Conservation (phyloP, 2,329 filamentous ascomycete genomes). For the Penicillium italicum region DNA sequence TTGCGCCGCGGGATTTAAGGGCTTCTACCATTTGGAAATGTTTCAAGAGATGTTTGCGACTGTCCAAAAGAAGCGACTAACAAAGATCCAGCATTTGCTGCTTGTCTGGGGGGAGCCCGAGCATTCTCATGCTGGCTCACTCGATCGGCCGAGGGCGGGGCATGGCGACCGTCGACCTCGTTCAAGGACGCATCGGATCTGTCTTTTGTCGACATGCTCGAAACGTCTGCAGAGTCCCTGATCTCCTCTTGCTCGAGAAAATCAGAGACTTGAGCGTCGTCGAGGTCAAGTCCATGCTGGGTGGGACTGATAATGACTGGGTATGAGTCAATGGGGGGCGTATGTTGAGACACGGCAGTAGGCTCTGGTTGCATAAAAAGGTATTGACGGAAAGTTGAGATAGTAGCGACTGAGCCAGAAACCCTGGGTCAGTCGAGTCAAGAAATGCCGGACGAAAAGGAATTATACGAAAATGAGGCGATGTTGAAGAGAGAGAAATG, state of each 20-base stretch:
- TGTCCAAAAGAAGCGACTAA: slow-evolving; percentile 47
- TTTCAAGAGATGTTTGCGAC: slow-evolving; percentile 49
- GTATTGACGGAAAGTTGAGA: slow-evolving; percentile 31
- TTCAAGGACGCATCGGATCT: slow-evolving; percentile 26
- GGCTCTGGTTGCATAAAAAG: slow-evolving; percentile 66
- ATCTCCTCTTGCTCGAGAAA: slow-evolving; percentile 41
- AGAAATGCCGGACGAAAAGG: slow-evolving; percentile 3
- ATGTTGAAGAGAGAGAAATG: slow-evolving; percentile 12
- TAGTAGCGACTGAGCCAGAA: slow-evolving; percentile 55
- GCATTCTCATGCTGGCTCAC: slow-evolving; percentile 56
- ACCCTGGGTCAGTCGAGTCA: slow-evolving; percentile 50
- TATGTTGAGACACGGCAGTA: slow-evolving; percentile 49
- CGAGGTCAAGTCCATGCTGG: slow-evolving; percentile 59
- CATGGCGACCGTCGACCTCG: slow-evolving; percentile 16
- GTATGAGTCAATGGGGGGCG: slow-evolving; percentile 39
- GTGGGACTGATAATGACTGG: slow-evolving; percentile 38
- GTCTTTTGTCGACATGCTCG: slow-evolving; percentile 20
- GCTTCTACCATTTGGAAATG: slow-evolving; percentile 74
- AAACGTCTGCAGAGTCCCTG: slow-evolving; percentile 31
- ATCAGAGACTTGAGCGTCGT: slow-evolving; percentile 44
- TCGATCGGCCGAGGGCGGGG: slow-evolving; percentile 45
- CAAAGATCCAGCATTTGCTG: slow-evolving; percentile 50
- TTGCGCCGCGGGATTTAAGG: slow-evolving; percentile 3
- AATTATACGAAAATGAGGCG: slow-evolving; percentile 11
- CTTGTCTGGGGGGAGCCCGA: slow-evolving; percentile 22